Evolutionary conservation across 805 yeast genomes (phyloP).

Genomic region (Pichia californica): DNA sequence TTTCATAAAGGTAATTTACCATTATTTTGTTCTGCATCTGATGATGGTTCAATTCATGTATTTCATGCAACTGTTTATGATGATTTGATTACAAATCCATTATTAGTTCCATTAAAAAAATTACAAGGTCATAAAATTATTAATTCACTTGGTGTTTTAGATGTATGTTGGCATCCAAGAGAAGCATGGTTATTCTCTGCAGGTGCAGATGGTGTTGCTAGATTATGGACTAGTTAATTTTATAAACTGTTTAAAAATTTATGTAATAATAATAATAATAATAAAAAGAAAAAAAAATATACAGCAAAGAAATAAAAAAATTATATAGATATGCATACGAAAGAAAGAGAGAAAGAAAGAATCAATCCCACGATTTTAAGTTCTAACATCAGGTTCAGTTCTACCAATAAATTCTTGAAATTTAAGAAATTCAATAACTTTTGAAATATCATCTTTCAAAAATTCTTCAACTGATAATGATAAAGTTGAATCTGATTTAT

Average conservation of each 20-base stretch:
- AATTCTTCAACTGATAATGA: conserved; percentile 55
- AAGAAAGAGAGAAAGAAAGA: background rate
- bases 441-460: conserved; percentile 53
- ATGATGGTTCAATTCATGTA: conserved; percentile 87
- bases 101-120: conserved; percentile 92
- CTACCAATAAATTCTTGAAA: conserved; percentile 72
- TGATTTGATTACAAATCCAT: conserved; percentile 89
- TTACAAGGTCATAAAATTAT: conserved; percentile 82
- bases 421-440: conserved; percentile 61
- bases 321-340: background rate
- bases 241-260: background rate
- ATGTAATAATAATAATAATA: background rate
- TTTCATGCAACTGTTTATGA: conserved; percentile 97
- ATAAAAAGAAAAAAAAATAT: background rate
- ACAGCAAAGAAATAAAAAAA: background rate
- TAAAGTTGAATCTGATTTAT: conserved; percentile 40
- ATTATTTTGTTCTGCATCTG: conserved; percentile 88
- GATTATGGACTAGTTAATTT: conserved; percentile 83
- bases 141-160: conserved; percentile 79
- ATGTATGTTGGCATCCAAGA: conserved; percentile 90
- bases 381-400: conserved; percentile 83
- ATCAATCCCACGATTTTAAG: conserved; percentile 34
- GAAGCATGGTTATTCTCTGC: conserved; percentile 98
- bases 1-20: conserved; percentile 87
- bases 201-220: conserved; percentile 94